Evolutionary conservation across 345 rosid genomes (phyloP), one percentile per base, ranked within the genome.

Genomic region (Populus nigra): DNA sequence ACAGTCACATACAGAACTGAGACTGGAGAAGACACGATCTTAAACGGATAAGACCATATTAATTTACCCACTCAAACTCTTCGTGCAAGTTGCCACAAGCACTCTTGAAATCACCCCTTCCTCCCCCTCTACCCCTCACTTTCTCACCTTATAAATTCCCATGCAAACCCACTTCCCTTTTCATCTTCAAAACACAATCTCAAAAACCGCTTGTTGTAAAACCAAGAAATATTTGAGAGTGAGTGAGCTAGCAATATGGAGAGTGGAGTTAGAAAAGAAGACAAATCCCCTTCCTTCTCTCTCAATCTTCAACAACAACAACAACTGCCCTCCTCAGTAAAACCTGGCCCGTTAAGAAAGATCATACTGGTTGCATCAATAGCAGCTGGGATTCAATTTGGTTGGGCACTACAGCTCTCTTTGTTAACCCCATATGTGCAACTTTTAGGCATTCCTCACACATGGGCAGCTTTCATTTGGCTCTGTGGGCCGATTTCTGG

Each of bases 401-500:
- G 99, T 0, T 95, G 99, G 99, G 98, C 99, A 5, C 77, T 95
- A 1, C 99, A 95, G 76, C 90, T 95, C 13, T 95, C 98, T 22
- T 84, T 95, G 1, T 69, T 95, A 33, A 95, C 99, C 20, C 99
- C 98, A 0, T 95, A 95, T 75, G 94, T 92, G 4, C 99, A 95
- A 72, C 88, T 87, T 41, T 85, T 95, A 0, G 99, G 99, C 2
- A 87, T 95, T 65, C 92, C 96, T 12, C 99, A 95, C 86, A 85
- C 82, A 33, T 91, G 97, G 97, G 92, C 98, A 10, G 83, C 99
- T 33, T 82, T 89, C 84, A 91, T 95, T 43, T 95, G 98, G 99
- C 92, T 95, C 45, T 93, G 97, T 41, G 98, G 98, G 0, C 98
- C 98, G 71, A 53, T 94, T 78, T 93, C 98, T 47, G 98, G 99